Evolutionary conservation across 106 monocot species (phyloP), one percentile per base, ranked within the genome.

Genomic region (Chionographis japonica): DNA sequence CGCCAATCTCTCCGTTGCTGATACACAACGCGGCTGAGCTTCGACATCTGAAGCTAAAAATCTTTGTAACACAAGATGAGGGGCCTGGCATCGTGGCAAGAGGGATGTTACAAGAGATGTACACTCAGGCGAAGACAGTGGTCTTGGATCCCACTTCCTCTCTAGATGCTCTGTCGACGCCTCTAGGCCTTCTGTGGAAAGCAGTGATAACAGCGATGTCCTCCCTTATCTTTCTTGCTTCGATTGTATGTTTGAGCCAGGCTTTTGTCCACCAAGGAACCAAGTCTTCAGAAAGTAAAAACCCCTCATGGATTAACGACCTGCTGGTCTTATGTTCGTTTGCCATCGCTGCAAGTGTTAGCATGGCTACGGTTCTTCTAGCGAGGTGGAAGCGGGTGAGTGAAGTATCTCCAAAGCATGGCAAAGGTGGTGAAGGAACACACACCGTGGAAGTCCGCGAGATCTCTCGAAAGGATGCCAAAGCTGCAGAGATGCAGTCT

Each of bases 51-150:
- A 72, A 58, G 58, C 15, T 94, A n/a, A 77, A 66, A 53, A 18
- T 80, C 8, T 90, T 74, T 61, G 78, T 94, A 7, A 94, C 94
- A 2, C 72, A 75, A 68, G 90, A 90, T 74, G 57, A 85, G 14
- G 81, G 63, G 58, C 36, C 72, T 1, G 50, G 65, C 12, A 46
- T 39, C 8, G 55, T 72, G 53, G 72, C 66, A 14, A 60, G 37
- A 50, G 80, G 83, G n/a, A 3, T 82, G 18, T 15, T 90, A 42
- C 50, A 72, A 9, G 71, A 77, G 16, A 57, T 71, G 65, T 66
- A 27, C 27, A 27, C 85, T 12, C 77, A 80, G 50, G 53, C 53
- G 4, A 63, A 72, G 61, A 67, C 56, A 19, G 54, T 82, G 8
- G 12, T 13, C 40, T 58, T 71, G 12, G 64, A 77, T 15, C 27